Base-by-base conservation (phyloP, 2,329 filamentous ascomycete genomes). In the Alternaria metachromatica region DNA sequence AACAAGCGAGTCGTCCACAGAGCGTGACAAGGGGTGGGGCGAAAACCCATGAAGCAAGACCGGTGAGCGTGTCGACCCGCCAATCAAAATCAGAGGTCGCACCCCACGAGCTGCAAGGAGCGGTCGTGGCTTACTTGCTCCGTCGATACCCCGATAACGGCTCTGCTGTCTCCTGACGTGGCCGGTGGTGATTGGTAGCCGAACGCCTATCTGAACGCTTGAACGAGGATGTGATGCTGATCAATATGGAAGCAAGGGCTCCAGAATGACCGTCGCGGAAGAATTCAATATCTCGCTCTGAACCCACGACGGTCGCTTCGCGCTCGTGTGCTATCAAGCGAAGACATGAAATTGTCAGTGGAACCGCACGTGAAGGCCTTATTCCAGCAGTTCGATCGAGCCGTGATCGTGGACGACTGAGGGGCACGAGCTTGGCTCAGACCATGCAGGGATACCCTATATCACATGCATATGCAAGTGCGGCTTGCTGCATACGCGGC, bases 381-480 rank as follows among this genome's bases (percentile, higher is more conserved):
- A 55, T 67, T 56, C 53, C 67, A 68, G 55, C 61, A 68, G 50
- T 71, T 70, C 59, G 46, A 63, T 64, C 66, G 62, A 66, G 63
- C 68, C 66, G 72, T 70, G 68, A 71, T 72, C 60, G 63, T 56
- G 55, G 59, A 62, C 53, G 54, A 58, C 62, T 58, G 64, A 60
- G 66, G 68, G 72, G 67, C 66, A 63, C 55, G 64, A 62, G 63
- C 64, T 63, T 65, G 64, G 63, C 64, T 58, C 55, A 51, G 60
- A 62, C 65, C 28, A 62, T 48, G 63, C 73, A 76, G 72, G 76
- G 75, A 71, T 72, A 58, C 60, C 67, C 71, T 72, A 67, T 67
- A 76, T 77, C 71, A 77, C 76, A 77, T 65, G 76, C 77, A 79
- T 78, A 78, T 79, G 77, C 76, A 79, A 63, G 67, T 64, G 70